Evolutionary conservation across 768 basidiomycete species (phyloP).

Genomic region (Nidularia pulvinata): DNA sequence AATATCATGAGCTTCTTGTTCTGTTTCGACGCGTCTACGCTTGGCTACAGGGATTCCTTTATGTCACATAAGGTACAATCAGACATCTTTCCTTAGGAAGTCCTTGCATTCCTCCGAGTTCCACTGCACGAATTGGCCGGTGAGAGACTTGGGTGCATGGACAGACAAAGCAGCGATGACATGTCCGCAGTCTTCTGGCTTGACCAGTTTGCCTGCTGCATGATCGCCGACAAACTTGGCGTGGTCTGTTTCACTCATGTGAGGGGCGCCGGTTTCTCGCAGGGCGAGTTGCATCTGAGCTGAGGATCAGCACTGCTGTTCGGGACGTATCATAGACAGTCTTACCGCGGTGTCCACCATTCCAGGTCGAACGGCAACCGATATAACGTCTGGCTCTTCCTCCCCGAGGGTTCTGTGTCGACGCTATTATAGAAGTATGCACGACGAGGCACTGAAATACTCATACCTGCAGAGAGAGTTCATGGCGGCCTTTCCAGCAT

Average conservation of each 20-base stretch:
- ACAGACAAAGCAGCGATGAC: conserved; percentile 79
- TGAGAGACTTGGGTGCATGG: conserved; percentile 58
- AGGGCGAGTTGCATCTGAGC: conserved; percentile 70
- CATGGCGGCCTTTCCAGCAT: conserved; percentile 86
- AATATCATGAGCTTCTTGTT: not conserved
- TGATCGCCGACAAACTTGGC: conserved; percentile 57
- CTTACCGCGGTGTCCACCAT: conserved; percentile 80
- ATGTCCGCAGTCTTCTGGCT: conserved; percentile 72
- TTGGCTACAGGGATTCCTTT: not conserved
- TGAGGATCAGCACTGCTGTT: conserved; percentile 4
- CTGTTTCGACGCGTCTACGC: not conserved
- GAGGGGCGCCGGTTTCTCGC: conserved; percentile 44
- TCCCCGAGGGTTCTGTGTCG: conserved; percentile 70
- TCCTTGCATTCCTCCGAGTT: conserved; percentile 66
- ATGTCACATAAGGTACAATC: no score
- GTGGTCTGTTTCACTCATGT: conserved; percentile 58
- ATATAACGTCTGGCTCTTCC: conserved; percentile 78
- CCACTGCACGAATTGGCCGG: conserved; percentile 84
- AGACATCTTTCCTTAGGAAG: conserved; percentile 32
- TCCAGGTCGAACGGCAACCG: conserved; percentile 84
- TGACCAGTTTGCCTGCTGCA: conserved; percentile 68
- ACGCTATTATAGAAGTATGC: not conserved
- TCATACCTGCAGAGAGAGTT: conserved; percentile 79
- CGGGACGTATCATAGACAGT: not conserved
- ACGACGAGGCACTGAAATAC: not conserved